A percentile compares a stretch with the other conserved stretches of the same genome.
These are phyloP conservation scores for Decorospora gaudefroyi DNA, from an alignment of 2,329 filamentous ascomycete species.

Conservation along the genomic window DNA sequence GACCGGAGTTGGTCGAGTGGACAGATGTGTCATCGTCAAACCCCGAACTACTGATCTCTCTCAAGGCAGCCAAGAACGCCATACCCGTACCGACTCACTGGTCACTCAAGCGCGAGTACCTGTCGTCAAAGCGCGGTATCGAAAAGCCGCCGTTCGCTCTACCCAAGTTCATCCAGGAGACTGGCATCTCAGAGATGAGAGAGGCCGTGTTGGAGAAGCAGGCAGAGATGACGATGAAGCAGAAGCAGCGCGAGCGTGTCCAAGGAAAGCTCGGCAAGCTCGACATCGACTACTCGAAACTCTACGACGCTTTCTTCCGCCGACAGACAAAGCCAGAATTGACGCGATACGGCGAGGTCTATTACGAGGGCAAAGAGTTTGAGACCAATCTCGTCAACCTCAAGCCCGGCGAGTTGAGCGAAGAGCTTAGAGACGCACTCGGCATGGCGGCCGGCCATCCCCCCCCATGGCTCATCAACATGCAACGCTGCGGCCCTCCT, in stretches of 20 bases:
- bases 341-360: constrained; percentile 96
- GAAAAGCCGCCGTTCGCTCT: constrained; percentile 93
- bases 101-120: constrained; percentile 94
- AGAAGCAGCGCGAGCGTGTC: constrained; percentile 93
- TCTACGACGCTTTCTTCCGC: constrained; percentile 97
- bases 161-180: constrained; percentile 96
- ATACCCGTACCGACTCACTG: constrained; percentile 93
- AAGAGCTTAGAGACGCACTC: constrained; percentile 87
- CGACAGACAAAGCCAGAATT: constrained; percentile 95
- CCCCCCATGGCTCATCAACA: constrained; percentile 96
- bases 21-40: constrained; percentile 91
- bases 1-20: constrained; percentile 96
- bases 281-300: constrained; percentile 97
- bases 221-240: constrained; percentile 86
- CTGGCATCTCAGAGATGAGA: constrained; percentile 96
- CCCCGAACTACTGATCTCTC: constrained; percentile 84
- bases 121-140: constrained; percentile 94
- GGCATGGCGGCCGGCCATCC: constrained; percentile 92
- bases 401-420: constrained; percentile 84
- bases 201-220: constrained; percentile 96
- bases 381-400: constrained; percentile 93
- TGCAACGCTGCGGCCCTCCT: constrained; percentile 90
- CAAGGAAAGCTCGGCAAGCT: constrained; percentile 95
- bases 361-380: constrained; percentile 98
- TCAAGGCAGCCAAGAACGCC: constrained; percentile 93